Evolutionary conservation across 768 basidiomycete genomes (phyloP), one percentile per base, ranked within the genome.

Genomic region (Clavulina sp.): DNA sequence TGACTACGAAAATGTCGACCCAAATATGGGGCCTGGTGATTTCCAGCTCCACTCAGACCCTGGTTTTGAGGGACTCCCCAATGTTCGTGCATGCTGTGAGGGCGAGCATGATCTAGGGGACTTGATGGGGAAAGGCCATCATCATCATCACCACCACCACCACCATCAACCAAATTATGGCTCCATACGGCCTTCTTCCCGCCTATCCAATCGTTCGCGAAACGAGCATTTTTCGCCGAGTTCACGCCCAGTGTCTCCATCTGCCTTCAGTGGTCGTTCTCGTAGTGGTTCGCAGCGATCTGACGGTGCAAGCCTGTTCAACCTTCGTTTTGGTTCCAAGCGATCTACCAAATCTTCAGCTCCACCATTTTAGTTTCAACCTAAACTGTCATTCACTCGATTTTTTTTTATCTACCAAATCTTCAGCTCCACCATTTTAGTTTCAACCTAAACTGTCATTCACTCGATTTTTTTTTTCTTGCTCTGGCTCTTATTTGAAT

Each of bases 81-180:
- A 97, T 60, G 91, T 96, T 21, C 75, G 93, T 23, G 89, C 84
- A 1, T 89, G 86, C 62, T 89, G 85, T 59, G 84, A 87, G 62
- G 86, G 85, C 19, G 72, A 77, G 49, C 87, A 91, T 64, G 88
- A 85, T 1, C 84, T 91, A 18, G 84, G 85, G 0, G 74, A 73
- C 54, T 50, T 61, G 36, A 50, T 51, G 4, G 33, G 73, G 70
- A 29, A 53, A 18, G 52, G 49, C 21, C 54, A 53, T 48, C 57
- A 55, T 33, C 70, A 73, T 16, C 66, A 68, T 36, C 72, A 75
- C 47, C 75, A 77, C 50, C 79, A 78, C 43, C 78, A 77, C 26
- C 76, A 78, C 33, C 75, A 77, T 47, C 24, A 5, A 9, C n/a
- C n/a, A n/a, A 38, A 38, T 38, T 24, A 43, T 5, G 18, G 46